Evolutionary conservation across 2,329 filamentous ascomycete species (phyloP).

Genomic region (Fusarium brevicatenulatum): DNA sequence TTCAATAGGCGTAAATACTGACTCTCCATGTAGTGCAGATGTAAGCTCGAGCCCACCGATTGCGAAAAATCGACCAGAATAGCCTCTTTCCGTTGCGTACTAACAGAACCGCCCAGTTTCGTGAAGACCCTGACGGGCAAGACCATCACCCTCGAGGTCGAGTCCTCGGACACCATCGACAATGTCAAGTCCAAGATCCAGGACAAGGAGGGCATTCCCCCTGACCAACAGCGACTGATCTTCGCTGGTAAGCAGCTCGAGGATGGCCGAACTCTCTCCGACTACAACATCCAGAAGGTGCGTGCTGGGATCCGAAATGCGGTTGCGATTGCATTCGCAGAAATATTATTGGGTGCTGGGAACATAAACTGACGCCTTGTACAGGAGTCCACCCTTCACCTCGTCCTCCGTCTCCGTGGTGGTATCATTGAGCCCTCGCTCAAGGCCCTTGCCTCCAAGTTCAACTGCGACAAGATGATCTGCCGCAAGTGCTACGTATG

Average conservation of each 20-base stretch:
- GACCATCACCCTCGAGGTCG: slow-evolving; percentile 99
- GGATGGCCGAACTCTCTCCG: slow-evolving; percentile 94
- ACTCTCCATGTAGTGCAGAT: slow-evolving; percentile 78
- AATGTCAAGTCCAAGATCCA: slow-evolving; percentile 99
- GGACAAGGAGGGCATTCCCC: slow-evolving; percentile 99
- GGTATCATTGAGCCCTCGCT: slow-evolving; percentile 99
- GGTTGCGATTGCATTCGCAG: neutral
- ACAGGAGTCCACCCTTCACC: slow-evolving; percentile 96
- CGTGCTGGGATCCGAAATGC: slow-evolving; percentile 48
- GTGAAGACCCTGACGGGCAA: slow-evolving; percentile 99
- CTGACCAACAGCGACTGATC: slow-evolving; percentile 98
- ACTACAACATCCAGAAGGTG: slow-evolving; percentile 99
- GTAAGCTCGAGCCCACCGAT: slow-evolving; percentile 65
- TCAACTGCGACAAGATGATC: slow-evolving; percentile 99
- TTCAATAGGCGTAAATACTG: slow-evolving; percentile 34
- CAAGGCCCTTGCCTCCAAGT: slow-evolving; percentile 98
- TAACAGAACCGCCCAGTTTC: slow-evolving; percentile 73
- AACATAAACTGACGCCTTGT: slow-evolving; percentile 46
- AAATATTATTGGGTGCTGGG: neutral
- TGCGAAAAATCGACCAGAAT: slow-evolving; percentile 35
- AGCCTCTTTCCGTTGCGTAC: slow-evolving; percentile 33
- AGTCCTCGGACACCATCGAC: slow-evolving; percentile 99
- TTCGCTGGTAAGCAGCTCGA: slow-evolving; percentile 99
- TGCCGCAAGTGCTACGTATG: slow-evolving; percentile 99
- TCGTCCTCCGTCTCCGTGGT: slow-evolving; percentile 98